Base-by-base conservation (phyloP, 495 filamentous ascomycete species). In the Echria macrotheca region DNA sequence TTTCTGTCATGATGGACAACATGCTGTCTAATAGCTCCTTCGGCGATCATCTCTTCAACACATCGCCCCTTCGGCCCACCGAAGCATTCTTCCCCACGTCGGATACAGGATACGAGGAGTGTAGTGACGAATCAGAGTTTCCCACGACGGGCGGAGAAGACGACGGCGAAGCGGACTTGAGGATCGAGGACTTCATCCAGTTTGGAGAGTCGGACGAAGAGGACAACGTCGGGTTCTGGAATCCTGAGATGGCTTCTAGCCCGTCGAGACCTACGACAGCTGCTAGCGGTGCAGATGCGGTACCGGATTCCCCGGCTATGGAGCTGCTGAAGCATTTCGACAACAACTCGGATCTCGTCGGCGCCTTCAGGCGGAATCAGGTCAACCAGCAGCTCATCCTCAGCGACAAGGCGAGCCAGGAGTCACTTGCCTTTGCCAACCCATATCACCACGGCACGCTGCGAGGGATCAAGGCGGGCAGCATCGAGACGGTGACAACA, bases 281-380 rank as follows among this genome's bases (percentile, higher is more conserved):
- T 33, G 76, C 65, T 36, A 80, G 76, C 60, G 73, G 73, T 32
- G 47, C 66, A 4, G 80, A 74, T 59, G 75, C 77, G 21, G 53
- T 60, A 9, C 59, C 64, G 3, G 39, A 49, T 11, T 53, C 55
- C 9, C 21, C 25, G 59, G 61, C 52, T 5, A 54, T 63, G 58
- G 53, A 68, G 63, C 59, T 75, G 64, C 70, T 90, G 29, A 80
- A 79, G 44, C 86, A 89, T 49, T 79, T 89, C 45, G 80, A 84
- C 35, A 64, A 64, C 44, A 72, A 76, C 55, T 72, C 77, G 35
- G 78, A 81, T 44, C 75, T 83, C 29, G 85, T 90, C 50, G 85
- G 84, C 25, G 83, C 86, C 6, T 93, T 91, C 70, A 85, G 86
- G 32, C 79, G 80, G 29, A 86, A 90, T 58, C 84, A 91, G 63